Evolutionary conservation across 805 yeast genomes (phyloP), one percentile per base, ranked within the genome.

Genomic region (Clavispora asparagi): DNA sequence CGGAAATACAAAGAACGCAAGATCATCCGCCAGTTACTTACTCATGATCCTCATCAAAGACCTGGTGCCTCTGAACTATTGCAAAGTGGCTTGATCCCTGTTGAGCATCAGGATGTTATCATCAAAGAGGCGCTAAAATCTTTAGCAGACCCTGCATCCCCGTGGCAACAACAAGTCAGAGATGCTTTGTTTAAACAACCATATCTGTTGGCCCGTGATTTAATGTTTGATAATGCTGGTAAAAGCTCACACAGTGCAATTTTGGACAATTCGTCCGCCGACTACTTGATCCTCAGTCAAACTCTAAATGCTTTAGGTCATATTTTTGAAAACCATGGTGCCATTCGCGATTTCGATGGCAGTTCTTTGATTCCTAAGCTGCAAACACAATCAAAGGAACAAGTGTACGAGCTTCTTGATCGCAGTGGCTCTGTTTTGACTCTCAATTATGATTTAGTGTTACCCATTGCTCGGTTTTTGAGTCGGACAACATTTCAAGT

Each of bases 101-200:
- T 88, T 0, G 89, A 87, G 47, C 92, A 89, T 52, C 95, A 90
- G 57, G 97, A 94, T 59, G 87, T 87, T 58, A 78, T 89, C 10
- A 86, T 94, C 48, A 85, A 87, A 58, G 96, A 90, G 58, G 97
- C 96, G 0, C 70, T 94, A 52, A 81, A 83, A 53, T 87, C 90
- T 27, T 66, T 94, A 47, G 85, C 96, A 0, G 91, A 90, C 61
- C 92, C 96, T 0, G 82, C 94, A 0, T 87, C 97, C 0, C 91
- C 96, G 1, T 90, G 97, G 95, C 94, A 91, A 53, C 87, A 83
- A 52, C 95, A 90, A 62, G 96, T 94, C 0, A 77, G 97, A 58
- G 86, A 85, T 44, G 85, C 94, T 0, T 67, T 94, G 31, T 94
- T 94, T 63, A 75, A 86, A 13, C 95, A 88, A 56, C 90, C 96